Evolutionary conservation across 495 filamentous ascomycete genomes (phyloP).

Genomic region (Poronia punctata): DNA sequence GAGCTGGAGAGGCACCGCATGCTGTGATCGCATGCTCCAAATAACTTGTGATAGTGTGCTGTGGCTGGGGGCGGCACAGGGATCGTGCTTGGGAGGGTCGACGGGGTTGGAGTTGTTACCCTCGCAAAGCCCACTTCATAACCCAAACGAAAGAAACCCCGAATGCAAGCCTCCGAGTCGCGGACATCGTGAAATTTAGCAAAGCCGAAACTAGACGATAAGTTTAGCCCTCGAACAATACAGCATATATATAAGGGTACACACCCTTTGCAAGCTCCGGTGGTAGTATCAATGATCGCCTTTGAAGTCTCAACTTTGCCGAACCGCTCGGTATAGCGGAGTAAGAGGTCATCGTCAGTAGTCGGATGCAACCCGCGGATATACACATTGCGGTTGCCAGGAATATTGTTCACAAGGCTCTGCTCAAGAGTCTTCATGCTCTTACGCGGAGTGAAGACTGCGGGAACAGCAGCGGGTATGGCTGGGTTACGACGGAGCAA

Average conservation of each 20-base stretch:
- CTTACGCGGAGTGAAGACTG: constrained; percentile 66
- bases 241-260: constrained; percentile 11
- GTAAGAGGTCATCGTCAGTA: constrained; percentile 85
- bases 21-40: constrained; percentile 5
- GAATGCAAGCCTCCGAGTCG: constrained; percentile 91
- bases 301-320: constrained; percentile 90
- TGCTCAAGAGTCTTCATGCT: constrained; percentile 79
- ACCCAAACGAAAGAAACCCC: constrained; percentile 85
- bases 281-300: constrained; percentile 90
- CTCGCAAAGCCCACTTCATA: constrained; percentile 96
- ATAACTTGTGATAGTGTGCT: neutral
- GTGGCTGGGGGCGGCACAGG: neutral
- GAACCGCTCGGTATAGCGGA: constrained; percentile 75
- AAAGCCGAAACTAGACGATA: constrained; percentile 73
- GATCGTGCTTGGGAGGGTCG: no score
- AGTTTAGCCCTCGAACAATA: constrained; percentile 9
- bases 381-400: constrained; percentile 89
- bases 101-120: constrained; percentile 38
- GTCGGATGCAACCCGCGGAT: constrained; percentile 91
- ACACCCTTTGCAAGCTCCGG: constrained; percentile 91
- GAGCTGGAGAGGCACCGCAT: constrained; percentile 1
- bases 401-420: constrained; percentile 80
- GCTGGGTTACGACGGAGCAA: constrained; percentile 67
- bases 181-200: constrained; percentile 83
- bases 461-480: constrained; percentile 85